phyloP scores from a whole-genome alignment of 1,284 basidiomycete genomes.

The Leucoagaricus sp. region DNA sequence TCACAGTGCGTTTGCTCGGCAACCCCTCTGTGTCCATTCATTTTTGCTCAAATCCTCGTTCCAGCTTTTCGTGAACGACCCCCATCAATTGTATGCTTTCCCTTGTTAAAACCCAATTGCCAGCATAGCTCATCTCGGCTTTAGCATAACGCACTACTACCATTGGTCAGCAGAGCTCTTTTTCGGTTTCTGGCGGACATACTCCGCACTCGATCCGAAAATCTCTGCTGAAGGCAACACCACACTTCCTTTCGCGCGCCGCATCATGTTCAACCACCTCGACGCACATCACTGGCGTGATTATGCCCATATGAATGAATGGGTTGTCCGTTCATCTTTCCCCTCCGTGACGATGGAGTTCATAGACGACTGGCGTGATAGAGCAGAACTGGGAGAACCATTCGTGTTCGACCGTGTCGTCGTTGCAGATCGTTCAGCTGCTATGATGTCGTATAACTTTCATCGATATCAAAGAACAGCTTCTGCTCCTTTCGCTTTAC shows the following conservation, averaged over 20 bases:
- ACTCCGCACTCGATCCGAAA: conserved; percentile 74
- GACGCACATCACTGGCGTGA: conserved; percentile 83
- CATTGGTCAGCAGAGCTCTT: conserved; percentile 88
- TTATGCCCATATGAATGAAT: conserved; percentile 83
- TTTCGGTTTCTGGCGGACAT: conserved; percentile 88
- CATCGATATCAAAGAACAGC: conserved; percentile 74
- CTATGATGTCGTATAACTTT: conserved; percentile 72
- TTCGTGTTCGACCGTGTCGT: conserved; percentile 84
- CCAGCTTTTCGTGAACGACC: conserved; percentile 80
- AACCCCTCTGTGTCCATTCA: background rate
- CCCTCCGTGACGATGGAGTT: conserved; percentile 78
- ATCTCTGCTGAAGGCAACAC: conserved; percentile 68
- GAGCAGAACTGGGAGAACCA: conserved; percentile 64
- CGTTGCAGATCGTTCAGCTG: conserved; percentile 80
- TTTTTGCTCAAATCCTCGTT: background rate
- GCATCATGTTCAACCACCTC: conserved; percentile 74
- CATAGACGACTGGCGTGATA: conserved; percentile 78
- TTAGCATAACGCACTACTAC: conserved; percentile 77
- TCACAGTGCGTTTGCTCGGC: conserved; percentile 51
- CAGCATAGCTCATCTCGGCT: background rate
- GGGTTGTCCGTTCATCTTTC: conserved; percentile 73
- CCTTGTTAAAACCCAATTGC: background rate
- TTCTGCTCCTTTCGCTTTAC: conserved; percentile 70
- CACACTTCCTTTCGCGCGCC: conserved; percentile 68
- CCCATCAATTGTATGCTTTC: conserved; percentile 73